Base-by-base conservation (phyloP, 805 yeast species). In the Candida coleopterorum region DNA sequence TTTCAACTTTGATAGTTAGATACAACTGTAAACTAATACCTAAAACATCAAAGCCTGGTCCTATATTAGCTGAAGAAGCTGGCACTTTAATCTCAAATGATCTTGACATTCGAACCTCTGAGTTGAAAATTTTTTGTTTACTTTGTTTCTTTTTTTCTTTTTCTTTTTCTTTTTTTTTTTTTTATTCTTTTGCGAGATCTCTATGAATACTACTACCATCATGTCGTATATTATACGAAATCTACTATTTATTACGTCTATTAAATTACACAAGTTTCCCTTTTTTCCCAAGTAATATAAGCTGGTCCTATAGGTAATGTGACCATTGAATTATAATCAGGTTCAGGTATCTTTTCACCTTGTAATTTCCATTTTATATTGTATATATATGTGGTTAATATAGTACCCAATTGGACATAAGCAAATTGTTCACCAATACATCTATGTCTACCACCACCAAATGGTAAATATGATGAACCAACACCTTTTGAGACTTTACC, bases 341-440 rank as follows among this genome's bases (percentile, higher is more conserved):
- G 78, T 9, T 62, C 65, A 36, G 94, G 93, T 18, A 80, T 62
- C 15, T 56, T 49, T 10, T 45, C 48, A 18, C 58, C 60, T 29
- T 64, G 64, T 40, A 78, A 70, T 25, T 72, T 70, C 96, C 96
- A 89, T 58, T 74, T 81, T 57, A 85, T 64, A 43, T 82, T 79
- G 61, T 81, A 83, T 23, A 90, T 73, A 57, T 71, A 85, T 12
- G 87, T 76, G 25, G 85, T 64, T 55, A 93, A 68, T 42, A 93
- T 71, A 34, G 93, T 80, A 34, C 96, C 96, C 47, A 93, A 75
- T 71, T 93, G 98, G 48, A 82, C 79, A 61, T 81, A 86, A 18
- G 98, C 98, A 67, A 93, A 93, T 60, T 90, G 97, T 66, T 93
- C 98, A 58, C 98, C 98, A 55, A 93, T 90, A 68, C 98, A 93